Base-by-base conservation (phyloP, 2,329 filamentous ascomycete species). In the Penicillium sp. region DNA sequence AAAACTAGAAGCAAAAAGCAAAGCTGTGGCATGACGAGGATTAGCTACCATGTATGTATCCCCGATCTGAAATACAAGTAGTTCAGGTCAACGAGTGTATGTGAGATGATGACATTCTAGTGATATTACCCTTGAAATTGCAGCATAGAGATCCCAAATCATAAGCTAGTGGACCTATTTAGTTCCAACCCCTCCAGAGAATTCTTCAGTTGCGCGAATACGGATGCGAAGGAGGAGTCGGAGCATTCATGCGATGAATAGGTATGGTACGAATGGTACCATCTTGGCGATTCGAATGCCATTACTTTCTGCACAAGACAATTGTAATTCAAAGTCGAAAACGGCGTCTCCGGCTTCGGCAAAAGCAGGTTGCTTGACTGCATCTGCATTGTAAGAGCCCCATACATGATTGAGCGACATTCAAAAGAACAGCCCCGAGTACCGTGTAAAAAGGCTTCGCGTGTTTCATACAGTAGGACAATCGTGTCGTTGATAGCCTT, bases 391-490 rank as follows among this genome's bases (percentile, higher is more conserved):
- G 55, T 59, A 10, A 69, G 57, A 29, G 60, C 60, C 16, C 66
- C 67, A 46, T 58, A 61, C 66, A 68, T 67, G 6, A 69, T 67
- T 55, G 66, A 64, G 10, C 57, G 54, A 42, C 68, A 69, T 26
- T 67, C 65, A 35, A 63, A 69, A 13, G 35, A 0, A 50, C 68
- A 70, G 3, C 67, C 67, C 42, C 13, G 16, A 42, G 0, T 37
- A 8, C 55, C 55, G n/a, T 9, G 29, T 13, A 62, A 27, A 14
- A 68, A 49, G 4, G 25, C 52, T 3, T 60, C 47, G 9, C 37
- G 55, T 49, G 23, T 57, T 26, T 58, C n/a, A 50, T 64, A 13
- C 39, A 70, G 48, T 8, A 6, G 29, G 19, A 7, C 0, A 19
- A 69, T 4, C 1, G 63, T 10, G 3, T 26, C 8, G 2, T 27